Evolutionary conservation across 2,329 filamentous ascomycete genomes (phyloP), one percentile per base, ranked within the genome.

Genomic region (Phaeophleospora eucalypticola): DNA sequence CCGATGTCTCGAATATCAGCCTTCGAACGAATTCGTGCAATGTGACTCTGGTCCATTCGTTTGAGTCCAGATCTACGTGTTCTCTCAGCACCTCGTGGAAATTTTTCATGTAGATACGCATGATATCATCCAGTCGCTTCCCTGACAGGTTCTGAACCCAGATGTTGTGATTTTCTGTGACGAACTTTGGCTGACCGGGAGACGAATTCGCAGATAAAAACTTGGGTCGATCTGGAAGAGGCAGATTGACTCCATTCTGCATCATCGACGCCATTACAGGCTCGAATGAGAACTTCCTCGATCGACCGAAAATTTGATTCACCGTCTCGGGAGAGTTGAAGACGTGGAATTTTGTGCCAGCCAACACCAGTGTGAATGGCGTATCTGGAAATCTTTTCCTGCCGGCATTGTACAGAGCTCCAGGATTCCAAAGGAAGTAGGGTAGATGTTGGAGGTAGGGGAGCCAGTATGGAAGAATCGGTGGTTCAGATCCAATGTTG

Each of bases 331-430:
- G 34, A 17, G 32, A 36, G n/a, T 43, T 17, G 33, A 49, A 52
- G 42, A 52, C 42, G 29, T 52, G 46, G 27, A 52, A 52, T 29
- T 52, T 52, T 4, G 39, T 45, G 8, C 40, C 40, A 3, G 20
- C 41, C 49, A 52, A 42, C 4, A 49, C 19, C 35, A 52, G 27
- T 10, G 49, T 52, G 42, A 46, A 52, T 7, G 49, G 49, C 9
- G 38, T 12, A 4, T 29, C 29, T 19, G 32, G 20, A 21, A 42
- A 52, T 15, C 29, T 42, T 4, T n/a, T 12, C n/a, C 49, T 17
- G 3, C 17, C 24, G 12, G 36, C 15, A 12, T 29, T 36, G 24
- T 41, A 52, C 17, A 42, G 35, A 12, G 24, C 14, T 16, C 24
- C 45, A 3, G 49, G 49, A 36, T 52, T 36, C n/a, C 33, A 32